Evolutionary conservation across 2,329 filamentous ascomycete genomes (phyloP).

Genomic region (Akanthomyces muscarius): DNA sequence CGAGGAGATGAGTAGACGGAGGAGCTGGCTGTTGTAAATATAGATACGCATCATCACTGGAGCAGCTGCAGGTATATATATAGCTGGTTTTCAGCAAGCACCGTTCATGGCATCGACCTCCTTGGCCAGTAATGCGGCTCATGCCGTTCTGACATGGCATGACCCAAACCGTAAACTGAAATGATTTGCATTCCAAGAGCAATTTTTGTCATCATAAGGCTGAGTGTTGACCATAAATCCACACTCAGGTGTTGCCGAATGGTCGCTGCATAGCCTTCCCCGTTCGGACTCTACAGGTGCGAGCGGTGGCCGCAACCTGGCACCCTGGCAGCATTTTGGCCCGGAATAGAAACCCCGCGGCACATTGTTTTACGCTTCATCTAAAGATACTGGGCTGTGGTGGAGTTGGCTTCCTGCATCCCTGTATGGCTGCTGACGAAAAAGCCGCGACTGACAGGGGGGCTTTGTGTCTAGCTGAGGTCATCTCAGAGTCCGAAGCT

Average conservation of each 20-base stretch:
- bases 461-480: not conserved
- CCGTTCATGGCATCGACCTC: not conserved
- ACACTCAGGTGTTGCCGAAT: not conserved
- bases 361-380: too few relatives aligned
- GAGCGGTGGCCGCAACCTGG: not conserved
- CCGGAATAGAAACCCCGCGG: not conserved
- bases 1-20: not conserved
- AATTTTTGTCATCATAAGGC: not conserved
- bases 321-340: not conserved
- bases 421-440: not conserved
- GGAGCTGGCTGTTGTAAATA: not conserved
- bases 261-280: not conserved
- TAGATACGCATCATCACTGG: not conserved
- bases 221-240: not conserved
- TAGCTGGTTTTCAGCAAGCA: not conserved
- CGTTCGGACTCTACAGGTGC: not conserved
- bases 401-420: not conserved
- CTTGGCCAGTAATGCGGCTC: not conserved
- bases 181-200: not conserved
- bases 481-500: slow-evolving; percentile 7
- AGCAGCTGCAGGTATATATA: not conserved
- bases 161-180: too few relatives aligned
- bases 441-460: not conserved
- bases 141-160: not conserved
- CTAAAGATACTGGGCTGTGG: not conserved